phyloP scores from a whole-genome alignment of 768 basidiomycete species.

The Termitomyces sp. region DNA sequence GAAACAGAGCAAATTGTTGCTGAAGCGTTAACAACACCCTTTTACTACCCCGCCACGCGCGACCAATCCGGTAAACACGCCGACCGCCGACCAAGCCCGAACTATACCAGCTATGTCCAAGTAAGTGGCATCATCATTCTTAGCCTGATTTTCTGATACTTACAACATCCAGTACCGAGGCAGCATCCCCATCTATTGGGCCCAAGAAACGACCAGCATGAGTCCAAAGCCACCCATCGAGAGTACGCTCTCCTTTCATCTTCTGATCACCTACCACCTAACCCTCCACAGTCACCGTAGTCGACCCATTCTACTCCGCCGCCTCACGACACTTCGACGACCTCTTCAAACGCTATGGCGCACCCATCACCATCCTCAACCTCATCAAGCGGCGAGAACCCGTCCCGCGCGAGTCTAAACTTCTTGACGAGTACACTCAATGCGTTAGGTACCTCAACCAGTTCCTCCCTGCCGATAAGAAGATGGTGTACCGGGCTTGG shows the following conservation, averaged over 20 bases:
- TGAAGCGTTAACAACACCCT: slow-evolving; percentile 85
- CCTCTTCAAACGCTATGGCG: slow-evolving; percentile 84
- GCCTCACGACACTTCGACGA: slow-evolving; percentile 93
- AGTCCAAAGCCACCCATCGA: slow-evolving; percentile 94
- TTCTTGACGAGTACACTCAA: slow-evolving; percentile 87
- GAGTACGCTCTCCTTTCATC: slow-evolving; percentile 49
- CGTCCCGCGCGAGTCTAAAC: slow-evolving; percentile 82
- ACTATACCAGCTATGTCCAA: slow-evolving; percentile 95
- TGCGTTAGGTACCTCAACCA: slow-evolving; percentile 94
- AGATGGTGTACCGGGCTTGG: slow-evolving; percentile 92
- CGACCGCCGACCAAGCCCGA: slow-evolving; percentile 65
- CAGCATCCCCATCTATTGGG: slow-evolving; percentile 96
- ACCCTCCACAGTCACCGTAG: slow-evolving; percentile 68
- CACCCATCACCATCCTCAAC: slow-evolving; percentile 88
- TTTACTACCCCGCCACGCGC: slow-evolving; percentile 64
- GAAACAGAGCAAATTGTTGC: slow-evolving; percentile 98
- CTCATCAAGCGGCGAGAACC: slow-evolving; percentile 86
- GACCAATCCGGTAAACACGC: slow-evolving; percentile 26
- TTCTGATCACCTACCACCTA: background rate
- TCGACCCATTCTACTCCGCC: slow-evolving; percentile 93
- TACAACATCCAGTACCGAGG: slow-evolving; percentile 69
- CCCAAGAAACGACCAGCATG: slow-evolving; percentile 88
- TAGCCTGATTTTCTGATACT: background rate
- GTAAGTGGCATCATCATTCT: slow-evolving; percentile 27
- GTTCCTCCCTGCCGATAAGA: slow-evolving; percentile 81